phyloP scores from a whole-genome alignment of 306 rosid species.

The Datisca glomerata region DNA sequence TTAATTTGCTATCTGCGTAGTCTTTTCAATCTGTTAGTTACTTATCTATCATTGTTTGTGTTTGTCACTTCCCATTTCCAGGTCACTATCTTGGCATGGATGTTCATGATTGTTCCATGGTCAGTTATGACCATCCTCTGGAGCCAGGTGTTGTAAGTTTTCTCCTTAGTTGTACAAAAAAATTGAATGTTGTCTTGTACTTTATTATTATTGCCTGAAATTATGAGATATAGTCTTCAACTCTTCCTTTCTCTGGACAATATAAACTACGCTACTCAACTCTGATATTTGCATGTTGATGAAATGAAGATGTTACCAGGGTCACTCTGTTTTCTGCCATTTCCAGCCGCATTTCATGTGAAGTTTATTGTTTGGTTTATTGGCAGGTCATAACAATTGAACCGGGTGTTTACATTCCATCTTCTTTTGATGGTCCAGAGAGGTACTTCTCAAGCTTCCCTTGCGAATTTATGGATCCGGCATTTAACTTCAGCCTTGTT shows the following conservation, averaged over 20 bases:
- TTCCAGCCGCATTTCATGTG: too few species aligned
- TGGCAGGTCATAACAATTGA: constrained; percentile 86
- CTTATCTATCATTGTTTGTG: not conserved
- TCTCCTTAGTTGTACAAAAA: constrained; percentile 17
- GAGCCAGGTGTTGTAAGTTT: constrained; percentile 95
- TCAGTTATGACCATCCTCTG: constrained; percentile 52
- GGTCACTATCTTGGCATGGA: constrained; percentile 98
- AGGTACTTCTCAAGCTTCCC: constrained; percentile 35
- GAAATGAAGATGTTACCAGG: too few species aligned
- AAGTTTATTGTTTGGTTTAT: constrained; percentile 3
- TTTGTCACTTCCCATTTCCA: constrained; percentile 9
- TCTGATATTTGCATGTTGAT: too few species aligned
- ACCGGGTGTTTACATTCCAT: constrained; percentile 83
- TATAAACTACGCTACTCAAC: too few species aligned
- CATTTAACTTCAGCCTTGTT: not conserved
- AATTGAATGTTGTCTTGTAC: not conserved
- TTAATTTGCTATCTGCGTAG: constrained; percentile 9
- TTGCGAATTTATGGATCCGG: too few species aligned
- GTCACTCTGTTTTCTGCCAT: too few species aligned
- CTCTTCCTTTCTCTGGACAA: too few species aligned
- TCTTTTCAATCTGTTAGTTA: not conserved
- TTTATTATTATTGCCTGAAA: too few species aligned
- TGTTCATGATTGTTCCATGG: constrained; percentile 69
- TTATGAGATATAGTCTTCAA: too few species aligned
- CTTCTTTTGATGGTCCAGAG: constrained; percentile 41